Evolutionary conservation across 2,329 filamentous ascomycete species (phyloP), one percentile per base, ranked within the genome.

Genomic region (Botrytis galanthina): DNA sequence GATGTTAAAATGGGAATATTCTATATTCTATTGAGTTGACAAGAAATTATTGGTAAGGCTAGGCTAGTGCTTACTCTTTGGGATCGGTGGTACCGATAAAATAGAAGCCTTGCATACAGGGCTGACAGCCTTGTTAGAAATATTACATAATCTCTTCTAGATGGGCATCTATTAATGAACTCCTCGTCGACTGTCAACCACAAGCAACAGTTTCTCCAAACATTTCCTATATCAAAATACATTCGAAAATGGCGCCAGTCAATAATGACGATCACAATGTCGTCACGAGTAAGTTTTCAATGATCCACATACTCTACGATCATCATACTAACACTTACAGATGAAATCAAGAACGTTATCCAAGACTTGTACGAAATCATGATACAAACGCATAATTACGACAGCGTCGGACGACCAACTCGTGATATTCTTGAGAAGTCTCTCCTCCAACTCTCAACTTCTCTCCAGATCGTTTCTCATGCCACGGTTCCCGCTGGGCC

Each of bases 281-380:
- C 10, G 71, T 72, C 18, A 48, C 64, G 26, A 54, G 71, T 68
- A 20, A 60, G 62, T 72, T 57, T 12, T 67, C 26, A 26, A 48
- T 10, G 8, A 48, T 32, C 6, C 3, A 29, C 18, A n/a, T 57
- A 22, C 3, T 6, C 26, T n/a, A 61, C 37, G 12, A 14, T 8
- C 18, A 29, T 7, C 14, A 29, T 32, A 54, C 37, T 72, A 59
- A 72, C 46, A n/a, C n/a, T 26, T 16, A 14, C 29, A 72, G 71
- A n/a, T 16, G 51, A 88, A 81, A 84, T 90, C 82, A 88, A 90
- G 79, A 85, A 89, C 78, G 84, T 89, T 75, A 89, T 91, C 80
- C 88, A 90, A 78, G 87, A 89, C 77, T 85, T 91, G 59, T 91
- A 89, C 84, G 85, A 89, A 77, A 82, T 90, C 74, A 88, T 90